Conservation (phyloP, 169 alveolate genomes). For the Cystoisospora suis region DNA sequence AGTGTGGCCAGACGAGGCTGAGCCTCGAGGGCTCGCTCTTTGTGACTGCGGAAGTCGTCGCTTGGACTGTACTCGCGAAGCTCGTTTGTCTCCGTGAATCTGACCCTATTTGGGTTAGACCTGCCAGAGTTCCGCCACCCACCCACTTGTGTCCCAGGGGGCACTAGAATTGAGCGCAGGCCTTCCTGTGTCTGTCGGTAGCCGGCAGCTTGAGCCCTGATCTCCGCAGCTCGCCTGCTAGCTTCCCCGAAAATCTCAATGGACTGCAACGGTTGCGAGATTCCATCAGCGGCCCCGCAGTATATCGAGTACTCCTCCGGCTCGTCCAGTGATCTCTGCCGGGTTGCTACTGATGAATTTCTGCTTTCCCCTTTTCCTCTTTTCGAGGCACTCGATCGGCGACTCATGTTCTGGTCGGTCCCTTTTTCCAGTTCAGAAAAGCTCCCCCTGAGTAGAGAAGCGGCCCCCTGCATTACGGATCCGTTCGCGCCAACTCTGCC, state of each 20-base stretch:
- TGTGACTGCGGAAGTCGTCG: not conserved
- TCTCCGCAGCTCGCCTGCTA: not conserved
- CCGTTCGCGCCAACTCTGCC: too few relatives aligned
- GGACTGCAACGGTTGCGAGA: not conserved
- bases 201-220: not conserved
- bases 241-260: constrained; percentile 3
- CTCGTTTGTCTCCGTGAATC: not conserved
- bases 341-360: too few relatives aligned
- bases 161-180: not conserved
- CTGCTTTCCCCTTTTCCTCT: too few relatives aligned
- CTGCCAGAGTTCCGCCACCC: not conserved
- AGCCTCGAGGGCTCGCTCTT: not conserved
- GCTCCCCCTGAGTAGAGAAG: too few relatives aligned
- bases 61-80: not conserved
- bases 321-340: too few relatives aligned
- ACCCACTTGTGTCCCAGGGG: not conserved
- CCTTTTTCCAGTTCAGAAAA: too few relatives aligned
- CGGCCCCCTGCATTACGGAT: too few relatives aligned
- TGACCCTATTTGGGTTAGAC: not conserved
- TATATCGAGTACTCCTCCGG: constrained; percentile 12
- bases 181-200: not conserved
- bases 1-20: not conserved
- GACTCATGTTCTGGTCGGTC: too few relatives aligned
- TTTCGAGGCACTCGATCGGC: too few relatives aligned
- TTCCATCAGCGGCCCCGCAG: not conserved